Evolutionary conservation across 1,139 yeast genomes (phyloP), one percentile per base, ranked within the genome.

Genomic region (Geotrichum candidum): DNA sequence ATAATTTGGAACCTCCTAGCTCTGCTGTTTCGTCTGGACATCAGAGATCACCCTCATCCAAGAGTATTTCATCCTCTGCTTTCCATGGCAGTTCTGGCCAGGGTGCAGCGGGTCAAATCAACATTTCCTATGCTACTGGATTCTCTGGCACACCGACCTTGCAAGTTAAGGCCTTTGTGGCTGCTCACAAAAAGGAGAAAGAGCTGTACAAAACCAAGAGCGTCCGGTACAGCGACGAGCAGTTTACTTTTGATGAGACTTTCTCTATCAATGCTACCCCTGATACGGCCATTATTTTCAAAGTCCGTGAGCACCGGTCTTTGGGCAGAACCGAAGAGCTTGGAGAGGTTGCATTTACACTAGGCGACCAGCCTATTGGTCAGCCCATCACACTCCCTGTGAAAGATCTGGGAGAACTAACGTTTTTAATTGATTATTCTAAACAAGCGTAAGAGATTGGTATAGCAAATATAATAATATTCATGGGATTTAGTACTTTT

Each of bases 321-420:
- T 82, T 92, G 68, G 94, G 96, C 54, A 85, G 88, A 70, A 86
- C 83, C 66, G 79, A 79, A 54, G 87, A 84, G 60, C 65, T 90
- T 56, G 96, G 88, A 15, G 80, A 79, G 59, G 85, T 84, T 7
- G 60, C 72, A 1, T 55, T 76, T 25, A 63, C 68, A 3, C 60
- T 77, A 25, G 56, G 67, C 2, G 67, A 71, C 48, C 57, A 66
- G 10, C 64, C 65, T 23, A 66, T 68, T 13, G 75, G 75, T 7
- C 66, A 67, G 56, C 72, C 73, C 58, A 63, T 56, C 6, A 15
- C 68, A 31, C 64, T 73, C 23, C 65, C 66, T 11, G 56, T 73
- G 10, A 23, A 38, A 3, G 48, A 55, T 48, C 7, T 18, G 11
- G 58, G 58, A 64, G 75, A 80, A 18, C 15, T 55, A 9, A 55